A percentile compares a stretch with the other conserved stretches of the same genome.
These are phyloP conservation scores for Typha latifolia DNA, from an alignment of 176 grass and related monocot genomes.

Conservation along the genomic window DNA sequence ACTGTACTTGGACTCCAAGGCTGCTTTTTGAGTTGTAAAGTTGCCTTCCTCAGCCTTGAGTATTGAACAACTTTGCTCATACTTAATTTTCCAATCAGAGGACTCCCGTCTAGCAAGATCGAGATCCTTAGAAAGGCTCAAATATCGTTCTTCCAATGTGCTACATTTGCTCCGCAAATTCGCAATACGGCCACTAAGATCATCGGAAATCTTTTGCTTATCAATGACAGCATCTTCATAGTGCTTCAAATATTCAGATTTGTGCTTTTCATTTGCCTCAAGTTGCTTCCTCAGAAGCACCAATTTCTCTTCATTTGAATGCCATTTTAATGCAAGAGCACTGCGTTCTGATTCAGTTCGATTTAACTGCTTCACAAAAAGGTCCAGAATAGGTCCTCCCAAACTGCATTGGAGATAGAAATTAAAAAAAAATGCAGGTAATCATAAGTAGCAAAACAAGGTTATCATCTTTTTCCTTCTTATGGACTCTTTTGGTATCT, in stretches of 20 bases:
- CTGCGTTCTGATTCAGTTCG: constrained; percentile 58
- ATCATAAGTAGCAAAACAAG: neutral
- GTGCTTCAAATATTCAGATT: constrained; percentile 58
- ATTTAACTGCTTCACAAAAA: constrained; percentile 60
- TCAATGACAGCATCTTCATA: constrained; percentile 54
- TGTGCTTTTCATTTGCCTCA: constrained; percentile 52
- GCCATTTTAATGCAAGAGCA: constrained; percentile 49
- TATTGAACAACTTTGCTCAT: constrained; percentile 35
- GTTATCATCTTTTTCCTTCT: neutral
- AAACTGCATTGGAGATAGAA: constrained; percentile 33
- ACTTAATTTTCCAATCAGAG: constrained; percentile 51
- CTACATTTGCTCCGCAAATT: constrained; percentile 59
- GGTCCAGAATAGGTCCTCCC: constrained; percentile 66
- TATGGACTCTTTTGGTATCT: no score
- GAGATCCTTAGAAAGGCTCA: constrained; percentile 52
- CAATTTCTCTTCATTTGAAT: constrained; percentile 61
- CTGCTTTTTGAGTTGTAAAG: constrained; percentile 27
- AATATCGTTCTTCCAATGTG: constrained; percentile 56
- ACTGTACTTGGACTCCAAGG: constrained; percentile 44
- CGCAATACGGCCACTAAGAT: constrained; percentile 41
- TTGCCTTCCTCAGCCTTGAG: constrained; percentile 35
- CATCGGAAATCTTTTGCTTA: constrained; percentile 53
- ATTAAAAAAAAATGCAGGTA: neutral
- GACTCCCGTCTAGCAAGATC: constrained; percentile 44
- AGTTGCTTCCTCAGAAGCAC: constrained; percentile 62